Evolutionary conservation across 2,329 filamentous ascomycete genomes (phyloP), one percentile per base, ranked within the genome.

Genomic region (Zasmidium citrigriseum): DNA sequence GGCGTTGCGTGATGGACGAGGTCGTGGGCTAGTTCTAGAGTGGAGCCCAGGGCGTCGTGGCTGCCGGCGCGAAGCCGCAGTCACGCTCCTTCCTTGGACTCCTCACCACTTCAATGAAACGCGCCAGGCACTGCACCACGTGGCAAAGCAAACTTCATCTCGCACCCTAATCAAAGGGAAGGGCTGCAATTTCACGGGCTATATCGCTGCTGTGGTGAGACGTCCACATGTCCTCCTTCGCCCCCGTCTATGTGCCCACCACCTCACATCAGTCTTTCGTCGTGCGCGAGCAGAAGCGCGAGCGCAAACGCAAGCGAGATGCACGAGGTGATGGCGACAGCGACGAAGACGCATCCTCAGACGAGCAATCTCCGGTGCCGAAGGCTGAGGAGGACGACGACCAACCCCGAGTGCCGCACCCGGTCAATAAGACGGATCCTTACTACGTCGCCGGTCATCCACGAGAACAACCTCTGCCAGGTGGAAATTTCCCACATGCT

Each of bases 401-500:
- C 34, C 7, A 41, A n/a, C 52, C 59, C 11, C 61, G 64, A 55
- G 61, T 61, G 22, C 56, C 52, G 3, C 64, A 65, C 46, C 67
- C 68, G 3, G 62, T 71, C 44, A 68, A 66, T 57, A 67, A 58
- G 41, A 72, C 60, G 23, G 72, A 75, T 60, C 71, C 70, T 11
- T 70, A 71, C 58, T 67, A 70, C 67, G 69, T 77, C 56, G 78
- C 78, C 61, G 77, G 77, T 52, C 70, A 74, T 59, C 65, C 72
- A 54, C 68, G 75, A 57, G 68, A 75, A n/a, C 64, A 73, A 45
- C 65, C 71, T 22, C 58, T 79, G 14, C 78, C 78, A 50, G 68
- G 70, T 46, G 60, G 66, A 23, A 76, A 78, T 34, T 81, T 81
- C 60, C 79, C 79, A 34, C 78, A 81, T 63, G 73, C 73, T 25